Percentiles rank a stretch among this genome's conserved stretches.
Conservation (phyloP, 768 basidiomycete species). For the Leucogyrophana mollusca region DNA sequence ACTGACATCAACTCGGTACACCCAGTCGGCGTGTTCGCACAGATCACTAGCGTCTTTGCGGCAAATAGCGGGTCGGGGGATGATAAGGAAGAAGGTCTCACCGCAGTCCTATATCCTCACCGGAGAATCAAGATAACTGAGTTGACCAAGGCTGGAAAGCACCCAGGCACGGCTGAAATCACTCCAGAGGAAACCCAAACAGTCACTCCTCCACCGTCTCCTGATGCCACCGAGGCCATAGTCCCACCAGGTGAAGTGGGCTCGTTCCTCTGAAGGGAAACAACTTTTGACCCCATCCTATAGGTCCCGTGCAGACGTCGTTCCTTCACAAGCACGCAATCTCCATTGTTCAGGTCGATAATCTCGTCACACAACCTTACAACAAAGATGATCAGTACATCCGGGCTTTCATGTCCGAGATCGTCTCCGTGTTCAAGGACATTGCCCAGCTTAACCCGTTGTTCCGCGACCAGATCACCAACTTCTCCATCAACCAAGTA, state of each 20-base stretch:
- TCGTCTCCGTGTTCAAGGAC: conserved; percentile 97
- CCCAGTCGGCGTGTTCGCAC: conserved; percentile 93
- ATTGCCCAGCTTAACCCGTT: conserved; percentile 96
- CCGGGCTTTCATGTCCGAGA: conserved; percentile 94
- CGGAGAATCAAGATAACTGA: conserved; percentile 87
- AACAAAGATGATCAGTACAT: conserved; percentile 94
- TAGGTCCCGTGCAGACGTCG: conserved; percentile 74
- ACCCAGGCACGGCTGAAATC: conserved; percentile 32
- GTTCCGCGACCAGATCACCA: conserved; percentile 97
- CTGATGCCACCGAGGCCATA: conserved; percentile 20
- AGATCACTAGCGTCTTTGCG: conserved; percentile 91
- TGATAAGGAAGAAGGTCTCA: conserved; percentile 85
- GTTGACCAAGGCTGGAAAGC: conserved; percentile 66
- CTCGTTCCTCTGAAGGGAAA: not conserved
- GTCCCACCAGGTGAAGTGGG: conserved; percentile 18
- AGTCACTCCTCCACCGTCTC: conserved; percentile 43
- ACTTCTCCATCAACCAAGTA: conserved; percentile 91
- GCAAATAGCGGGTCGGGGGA: conserved; percentile 52
- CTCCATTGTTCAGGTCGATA: conserved; percentile 87
- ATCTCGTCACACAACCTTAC: conserved; percentile 78
- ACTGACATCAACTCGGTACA: conserved; percentile 86
- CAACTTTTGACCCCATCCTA: conserved; percentile 5
- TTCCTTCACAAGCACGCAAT: conserved; percentile 81
- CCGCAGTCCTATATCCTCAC: conserved; percentile 93
- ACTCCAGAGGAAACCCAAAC: conserved; percentile 39